Evolutionary conservation across 305 asterid species (phyloP).

Genomic region (Rubia balearica): DNA sequence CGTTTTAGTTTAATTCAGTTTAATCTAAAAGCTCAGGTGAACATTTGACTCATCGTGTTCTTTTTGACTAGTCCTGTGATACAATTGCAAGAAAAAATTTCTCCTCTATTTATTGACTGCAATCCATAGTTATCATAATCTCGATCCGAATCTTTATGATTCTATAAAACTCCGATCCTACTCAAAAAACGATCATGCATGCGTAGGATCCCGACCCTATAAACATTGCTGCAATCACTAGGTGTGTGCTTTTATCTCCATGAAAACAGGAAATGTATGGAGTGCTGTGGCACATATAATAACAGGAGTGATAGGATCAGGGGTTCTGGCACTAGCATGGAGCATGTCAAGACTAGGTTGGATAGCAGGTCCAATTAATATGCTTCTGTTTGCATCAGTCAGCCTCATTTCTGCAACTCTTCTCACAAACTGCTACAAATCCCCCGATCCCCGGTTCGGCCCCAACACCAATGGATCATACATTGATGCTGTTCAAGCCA

Average conservation of each 20-base stretch:
- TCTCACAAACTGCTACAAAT: conserved; percentile 30
- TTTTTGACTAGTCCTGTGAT: too few relatives aligned
- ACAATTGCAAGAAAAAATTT: too few relatives aligned
- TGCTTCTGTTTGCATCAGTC: conserved; percentile 32
- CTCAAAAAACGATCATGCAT: too few relatives aligned
- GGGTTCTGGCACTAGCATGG: conserved; percentile 40
- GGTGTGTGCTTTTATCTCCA: conserved; percentile 2
- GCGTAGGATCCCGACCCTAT: too few relatives aligned
- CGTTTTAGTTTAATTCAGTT: too few relatives aligned
- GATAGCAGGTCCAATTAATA: conserved; percentile 34
- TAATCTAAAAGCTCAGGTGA: too few relatives aligned
- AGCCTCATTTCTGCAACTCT: conserved; percentile 25
- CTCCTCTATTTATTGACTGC: too few relatives aligned
- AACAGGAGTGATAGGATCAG: conserved; percentile 38
- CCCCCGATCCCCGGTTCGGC: conserved; percentile 33
- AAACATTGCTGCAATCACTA: not conserved
- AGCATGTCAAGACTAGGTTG: conserved; percentile 38
- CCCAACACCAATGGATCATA: conserved; percentile 38
- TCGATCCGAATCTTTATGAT: too few relatives aligned
- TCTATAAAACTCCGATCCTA: too few relatives aligned
- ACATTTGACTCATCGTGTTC: too few relatives aligned
- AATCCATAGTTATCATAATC: too few relatives aligned
- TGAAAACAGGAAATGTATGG: conserved; percentile 33
- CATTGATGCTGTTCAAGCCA: conserved; percentile 50
- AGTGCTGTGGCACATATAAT: conserved; percentile 39